Evolutionary conservation across 2,329 filamentous ascomycete species (phyloP).

Genomic region (Metarhizium guizhouense): DNA sequence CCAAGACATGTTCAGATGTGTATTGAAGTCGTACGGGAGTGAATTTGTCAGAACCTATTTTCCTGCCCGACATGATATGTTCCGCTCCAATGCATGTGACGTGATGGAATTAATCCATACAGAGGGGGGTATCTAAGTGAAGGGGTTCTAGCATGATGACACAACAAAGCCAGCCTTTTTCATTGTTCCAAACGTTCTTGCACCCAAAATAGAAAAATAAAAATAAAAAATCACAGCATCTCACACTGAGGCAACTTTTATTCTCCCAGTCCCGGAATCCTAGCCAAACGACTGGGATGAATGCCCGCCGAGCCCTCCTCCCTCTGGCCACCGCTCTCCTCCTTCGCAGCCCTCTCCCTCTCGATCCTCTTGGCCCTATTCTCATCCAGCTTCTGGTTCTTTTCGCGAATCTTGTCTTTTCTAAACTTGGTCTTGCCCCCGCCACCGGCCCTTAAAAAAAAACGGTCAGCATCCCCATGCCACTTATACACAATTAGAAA

Average conservation of each 20-base stretch:
- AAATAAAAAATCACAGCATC: background rate
- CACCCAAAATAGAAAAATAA: no score
- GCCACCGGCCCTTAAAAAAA: constrained; percentile 60
- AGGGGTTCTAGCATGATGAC: background rate
- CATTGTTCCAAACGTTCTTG: background rate
- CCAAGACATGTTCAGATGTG: background rate
- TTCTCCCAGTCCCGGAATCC: constrained; percentile 7
- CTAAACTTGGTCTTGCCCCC: constrained; percentile 69
- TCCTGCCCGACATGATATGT: background rate
- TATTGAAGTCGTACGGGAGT: background rate
- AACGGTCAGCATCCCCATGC: background rate
- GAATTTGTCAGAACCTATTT: background rate
- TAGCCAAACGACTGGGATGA: constrained; percentile 42
- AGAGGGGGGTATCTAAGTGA: background rate
- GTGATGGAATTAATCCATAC: background rate
- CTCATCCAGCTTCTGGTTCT: constrained; percentile 79
- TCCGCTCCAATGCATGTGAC: background rate
- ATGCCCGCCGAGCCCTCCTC: constrained; percentile 28
- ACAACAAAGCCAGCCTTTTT: no score
- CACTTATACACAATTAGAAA: no score
- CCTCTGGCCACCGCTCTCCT: constrained; percentile 15
- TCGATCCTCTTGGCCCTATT: constrained; percentile 41
- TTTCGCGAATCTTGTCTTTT: constrained; percentile 68
- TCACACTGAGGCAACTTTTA: background rate
- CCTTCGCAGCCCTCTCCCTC: constrained; percentile 33